Evolutionary conservation across 2,329 filamentous ascomycete species (phyloP).

Genomic region (Colletotrichum noveboracense): DNA sequence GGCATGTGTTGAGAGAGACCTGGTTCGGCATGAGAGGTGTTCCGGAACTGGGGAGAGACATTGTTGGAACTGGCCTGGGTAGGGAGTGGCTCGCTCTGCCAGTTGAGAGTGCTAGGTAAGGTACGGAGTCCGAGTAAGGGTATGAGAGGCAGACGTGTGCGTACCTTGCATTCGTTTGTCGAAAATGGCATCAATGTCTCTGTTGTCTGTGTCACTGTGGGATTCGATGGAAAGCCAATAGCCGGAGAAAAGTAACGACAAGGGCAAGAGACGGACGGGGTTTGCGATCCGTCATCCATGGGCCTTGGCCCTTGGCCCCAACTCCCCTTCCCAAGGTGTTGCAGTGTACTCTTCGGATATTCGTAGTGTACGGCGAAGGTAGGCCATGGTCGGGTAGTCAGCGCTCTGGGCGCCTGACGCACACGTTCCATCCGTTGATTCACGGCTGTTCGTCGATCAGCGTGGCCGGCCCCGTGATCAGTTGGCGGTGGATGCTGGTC

Average conservation of each 20-base stretch:
- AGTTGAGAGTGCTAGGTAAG: neutral
- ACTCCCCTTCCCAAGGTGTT: neutral
- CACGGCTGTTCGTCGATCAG: neutral
- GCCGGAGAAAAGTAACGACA: neutral
- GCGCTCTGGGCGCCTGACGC: neutral
- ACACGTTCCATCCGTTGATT: neutral
- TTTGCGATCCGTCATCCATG: neutral
- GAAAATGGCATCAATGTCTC: neutral
- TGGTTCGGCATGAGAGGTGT: neutral
- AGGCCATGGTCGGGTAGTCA: neutral
- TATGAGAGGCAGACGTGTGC: neutral
- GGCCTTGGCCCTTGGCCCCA: neutral
- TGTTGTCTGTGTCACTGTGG: neutral
- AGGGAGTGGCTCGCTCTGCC: neutral
- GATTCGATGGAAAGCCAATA: neutral
- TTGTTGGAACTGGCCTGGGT: neutral
- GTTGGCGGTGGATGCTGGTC: neutral
- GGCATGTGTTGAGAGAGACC: conserved; percentile 1
- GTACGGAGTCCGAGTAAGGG: neutral
- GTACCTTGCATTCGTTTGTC: neutral
- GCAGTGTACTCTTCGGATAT: neutral
- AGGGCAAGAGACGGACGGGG: neutral
- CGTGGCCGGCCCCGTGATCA: neutral
- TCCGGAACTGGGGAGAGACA: neutral
- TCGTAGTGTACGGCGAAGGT: neutral